Evolutionary conservation across 2,329 filamentous ascomycete species (phyloP), one percentile per base, ranked within the genome.

Genomic region (Arthrobotrys entomopaga): DNA sequence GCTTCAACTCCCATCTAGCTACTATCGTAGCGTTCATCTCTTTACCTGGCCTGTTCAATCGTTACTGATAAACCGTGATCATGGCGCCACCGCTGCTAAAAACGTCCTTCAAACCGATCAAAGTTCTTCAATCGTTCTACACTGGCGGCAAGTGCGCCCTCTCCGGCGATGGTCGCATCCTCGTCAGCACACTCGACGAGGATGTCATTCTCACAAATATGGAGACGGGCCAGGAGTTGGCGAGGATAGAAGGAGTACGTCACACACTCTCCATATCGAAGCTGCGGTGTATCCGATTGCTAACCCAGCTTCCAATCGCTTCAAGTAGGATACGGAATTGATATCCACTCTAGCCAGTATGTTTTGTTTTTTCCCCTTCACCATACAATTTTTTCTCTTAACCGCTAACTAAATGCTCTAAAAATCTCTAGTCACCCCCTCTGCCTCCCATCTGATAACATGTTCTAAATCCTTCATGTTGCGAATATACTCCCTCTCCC

Each of bases 391-490:
- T 29, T 52, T 13, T 1, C 67, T 29, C 8, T 29, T 5, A 3
- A 19, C 6, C 38, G 3, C 16, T 65, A 65, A 78, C 79, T 67
- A 79, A 76, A 76, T 34, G 26, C 48, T 56, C 15, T 19, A 3
- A 11, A 34, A n/a, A 13, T 10, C n/a, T 1, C 16, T 78, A 92
- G 90, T 99, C 78, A 96, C 94, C 0, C 93, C 93, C 0, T 92
- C 91, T 75, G 92, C 89, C 7, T 93, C 92, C 24, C 92, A 97
- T 81, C 86, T 98, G 65, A 89, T 97, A 77, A 84, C 96, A 78
- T 98, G 93, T 83, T 99, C 95, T 16, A 89, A 94, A 77, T 98
- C 94, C n/a, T 85, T 97, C 64, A 93, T 93, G 5, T 96, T 98
- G 93, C 90, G 91, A 80, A 93, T 98, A 77, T 98, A 92, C 82